Conservation (phyloP, 768 basidiomycete genomes). For the Lenzites betulinus region DNA sequence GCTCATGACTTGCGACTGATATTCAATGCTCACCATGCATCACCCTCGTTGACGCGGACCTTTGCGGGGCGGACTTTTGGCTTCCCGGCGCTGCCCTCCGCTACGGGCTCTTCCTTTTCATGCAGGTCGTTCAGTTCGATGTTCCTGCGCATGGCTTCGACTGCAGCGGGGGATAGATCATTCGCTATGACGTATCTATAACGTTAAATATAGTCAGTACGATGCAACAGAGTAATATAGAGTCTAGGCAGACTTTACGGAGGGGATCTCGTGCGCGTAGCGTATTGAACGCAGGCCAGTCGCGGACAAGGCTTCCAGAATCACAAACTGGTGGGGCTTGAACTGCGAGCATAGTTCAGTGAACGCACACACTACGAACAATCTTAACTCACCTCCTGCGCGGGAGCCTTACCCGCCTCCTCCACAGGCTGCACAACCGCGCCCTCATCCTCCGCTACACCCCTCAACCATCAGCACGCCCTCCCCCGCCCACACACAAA, state of each 20-base stretch:
- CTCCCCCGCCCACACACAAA: neutral
- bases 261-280: slow-evolving; percentile 95
- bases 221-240: neutral
- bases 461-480: slow-evolving; percentile 12
- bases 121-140: slow-evolving; percentile 78
- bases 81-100: slow-evolving; percentile 5
- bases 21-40: slow-evolving; percentile 70
- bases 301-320: slow-evolving; percentile 93
- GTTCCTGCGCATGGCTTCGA: slow-evolving; percentile 84
- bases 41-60: slow-evolving; percentile 86
- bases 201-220: neutral
- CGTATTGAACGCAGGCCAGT: slow-evolving; percentile 95
- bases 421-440: neutral
- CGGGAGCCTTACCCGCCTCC: neutral
- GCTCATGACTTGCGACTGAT: neutral
- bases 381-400: slow-evolving; percentile 19
- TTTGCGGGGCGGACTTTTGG: slow-evolving; percentile 41
- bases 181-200: slow-evolving; percentile 90
- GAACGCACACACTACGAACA: no score
- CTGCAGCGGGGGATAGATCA: slow-evolving; percentile 83
- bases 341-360: slow-evolving; percentile 38
- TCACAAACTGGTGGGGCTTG: slow-evolving; percentile 64
- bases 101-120: slow-evolving; percentile 25
- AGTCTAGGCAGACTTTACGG: slow-evolving; percentile 64
- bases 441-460: slow-evolving; percentile 10